phyloP scores from a whole-genome alignment of 805 yeast genomes.

The Saccharomycopsis javanensis region DNA sequence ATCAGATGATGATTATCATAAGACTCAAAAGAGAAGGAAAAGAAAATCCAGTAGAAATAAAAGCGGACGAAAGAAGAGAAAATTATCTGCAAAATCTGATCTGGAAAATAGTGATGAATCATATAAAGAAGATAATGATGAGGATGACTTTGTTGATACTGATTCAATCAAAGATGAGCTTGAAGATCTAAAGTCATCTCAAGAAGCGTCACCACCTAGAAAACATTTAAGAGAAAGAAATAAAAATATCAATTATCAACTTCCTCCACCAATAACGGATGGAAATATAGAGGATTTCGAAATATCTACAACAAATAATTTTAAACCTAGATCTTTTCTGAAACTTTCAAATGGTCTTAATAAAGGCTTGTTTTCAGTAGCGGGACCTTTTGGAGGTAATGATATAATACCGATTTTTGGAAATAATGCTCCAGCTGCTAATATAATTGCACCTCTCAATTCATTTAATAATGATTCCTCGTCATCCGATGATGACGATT shows the following conservation, averaged over 20 bases:
- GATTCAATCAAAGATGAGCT: constrained; percentile 21
- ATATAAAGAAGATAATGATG: constrained; percentile 24
- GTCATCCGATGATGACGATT: constrained; percentile 38
- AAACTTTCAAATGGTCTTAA: constrained; percentile 37
- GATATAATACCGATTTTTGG: constrained; percentile 83
- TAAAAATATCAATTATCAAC: constrained; percentile 65
- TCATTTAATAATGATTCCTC: constrained; percentile 26
- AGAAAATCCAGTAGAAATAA: constrained; percentile 17
- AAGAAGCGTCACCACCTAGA: constrained; percentile 29
- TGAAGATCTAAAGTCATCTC: constrained; percentile 22
- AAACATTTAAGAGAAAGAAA: constrained; percentile 54
- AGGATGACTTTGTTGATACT: constrained; percentile 22
- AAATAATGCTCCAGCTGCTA: constrained; percentile 22
- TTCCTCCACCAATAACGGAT: constrained; percentile 68
- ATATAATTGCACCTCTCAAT: constrained; percentile 16
- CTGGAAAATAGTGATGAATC: constrained; percentile 21
- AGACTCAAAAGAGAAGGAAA: constrained; percentile 9
- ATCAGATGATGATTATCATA: constrained; percentile 21
- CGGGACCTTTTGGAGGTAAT: constrained; percentile 97
- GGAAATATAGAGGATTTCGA: constrained; percentile 21
- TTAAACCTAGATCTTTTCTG: constrained; percentile 32
- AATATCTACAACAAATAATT: constrained; percentile 21
- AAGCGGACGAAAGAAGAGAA: constrained; percentile 17
- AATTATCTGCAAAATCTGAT: constrained; percentile 6
- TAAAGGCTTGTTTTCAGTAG: constrained; percentile 79